Conservation (phyloP, 306 rosid genomes). For the Gillenia trifoliata region DNA sequence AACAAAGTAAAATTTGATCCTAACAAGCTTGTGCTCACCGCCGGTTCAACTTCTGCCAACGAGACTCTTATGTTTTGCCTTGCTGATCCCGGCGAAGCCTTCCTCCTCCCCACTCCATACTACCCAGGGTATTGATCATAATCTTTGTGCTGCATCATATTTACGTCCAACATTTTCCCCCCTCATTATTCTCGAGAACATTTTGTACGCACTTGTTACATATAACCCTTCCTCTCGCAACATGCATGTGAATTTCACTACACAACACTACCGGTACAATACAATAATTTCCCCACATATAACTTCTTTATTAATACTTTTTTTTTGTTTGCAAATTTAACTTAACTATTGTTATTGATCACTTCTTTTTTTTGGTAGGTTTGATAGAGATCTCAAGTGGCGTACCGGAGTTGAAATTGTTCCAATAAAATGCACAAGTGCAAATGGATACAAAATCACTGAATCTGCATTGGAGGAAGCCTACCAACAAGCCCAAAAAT, state of each 20-base stretch:
- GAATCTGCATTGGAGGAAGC: conserved; percentile 53
- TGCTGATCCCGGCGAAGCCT: conserved; percentile 76
- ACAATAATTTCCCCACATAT: neutral
- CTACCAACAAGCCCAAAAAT: conserved; percentile 36
- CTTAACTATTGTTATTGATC: neutral
- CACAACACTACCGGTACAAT: neutral
- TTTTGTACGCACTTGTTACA: neutral
- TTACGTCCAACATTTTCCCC: neutral
- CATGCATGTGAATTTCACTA: neutral
- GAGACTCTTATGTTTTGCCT: conserved; percentile 86
- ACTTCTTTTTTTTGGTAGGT: conserved; percentile 32
- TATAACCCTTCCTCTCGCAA: neutral
- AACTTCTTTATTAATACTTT: neutral
- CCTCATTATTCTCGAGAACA: neutral
- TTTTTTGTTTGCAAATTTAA: neutral
- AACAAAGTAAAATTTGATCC: conserved; percentile 36
- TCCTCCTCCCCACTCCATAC: conserved; percentile 84
- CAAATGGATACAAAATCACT: conserved; percentile 72
- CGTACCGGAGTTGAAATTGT: conserved; percentile 65
- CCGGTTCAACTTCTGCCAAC: conserved; percentile 86
- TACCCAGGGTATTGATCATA: conserved; percentile 52
- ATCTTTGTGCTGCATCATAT: neutral
- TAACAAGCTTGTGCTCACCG: conserved; percentile 65
- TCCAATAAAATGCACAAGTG: conserved; percentile 67
- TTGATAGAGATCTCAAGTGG: conserved; percentile 89